phyloP scores from a whole-genome alignment of 2,329 filamentous ascomycete genomes.

The Rhytidhysteron rufulum region DNA sequence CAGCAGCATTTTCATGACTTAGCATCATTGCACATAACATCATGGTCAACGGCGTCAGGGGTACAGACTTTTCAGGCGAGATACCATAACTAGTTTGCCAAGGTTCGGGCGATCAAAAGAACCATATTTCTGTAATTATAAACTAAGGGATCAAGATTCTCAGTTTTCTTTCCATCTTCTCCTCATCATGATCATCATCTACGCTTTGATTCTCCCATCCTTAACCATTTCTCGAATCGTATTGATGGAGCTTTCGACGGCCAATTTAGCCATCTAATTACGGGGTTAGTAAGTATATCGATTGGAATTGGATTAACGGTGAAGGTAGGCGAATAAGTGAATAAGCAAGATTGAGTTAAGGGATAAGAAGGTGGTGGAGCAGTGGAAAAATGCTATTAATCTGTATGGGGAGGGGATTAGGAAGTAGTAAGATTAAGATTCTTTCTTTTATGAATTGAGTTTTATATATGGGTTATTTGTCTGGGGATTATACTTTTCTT shows the following conservation, averaged over 20 bases:
- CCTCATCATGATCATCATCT: not conserved
- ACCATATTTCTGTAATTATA: not conserved
- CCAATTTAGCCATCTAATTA: slow-evolving; percentile 35
- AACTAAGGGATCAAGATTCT: not conserved
- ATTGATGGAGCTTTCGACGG: slow-evolving; percentile 42
- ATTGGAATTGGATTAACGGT: too few species aligned
- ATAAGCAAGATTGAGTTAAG: too few species aligned
- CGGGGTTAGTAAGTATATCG: slow-evolving; percentile 8
- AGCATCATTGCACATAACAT: not conserved
- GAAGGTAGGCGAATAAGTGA: too few species aligned
- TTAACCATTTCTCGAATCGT: slow-evolving; percentile 41
- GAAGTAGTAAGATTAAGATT: too few species aligned
- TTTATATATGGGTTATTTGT: too few species aligned
- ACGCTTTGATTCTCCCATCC: slow-evolving; percentile 28
- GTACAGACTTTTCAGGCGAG: not conserved
- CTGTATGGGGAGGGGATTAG: too few species aligned
- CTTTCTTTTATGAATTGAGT: too few species aligned
- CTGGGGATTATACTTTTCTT: too few species aligned
- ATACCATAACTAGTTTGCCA: not conserved
- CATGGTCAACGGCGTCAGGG: not conserved
- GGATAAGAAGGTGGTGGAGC: too few species aligned
- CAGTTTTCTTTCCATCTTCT: not conserved
- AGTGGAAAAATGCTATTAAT: too few species aligned
- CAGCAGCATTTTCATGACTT: not conserved
- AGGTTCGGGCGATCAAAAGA: not conserved